Evolutionary conservation across 495 filamentous ascomycete genomes (phyloP), one percentile per base, ranked within the genome.

Genomic region (Lichina pygmaea): DNA sequence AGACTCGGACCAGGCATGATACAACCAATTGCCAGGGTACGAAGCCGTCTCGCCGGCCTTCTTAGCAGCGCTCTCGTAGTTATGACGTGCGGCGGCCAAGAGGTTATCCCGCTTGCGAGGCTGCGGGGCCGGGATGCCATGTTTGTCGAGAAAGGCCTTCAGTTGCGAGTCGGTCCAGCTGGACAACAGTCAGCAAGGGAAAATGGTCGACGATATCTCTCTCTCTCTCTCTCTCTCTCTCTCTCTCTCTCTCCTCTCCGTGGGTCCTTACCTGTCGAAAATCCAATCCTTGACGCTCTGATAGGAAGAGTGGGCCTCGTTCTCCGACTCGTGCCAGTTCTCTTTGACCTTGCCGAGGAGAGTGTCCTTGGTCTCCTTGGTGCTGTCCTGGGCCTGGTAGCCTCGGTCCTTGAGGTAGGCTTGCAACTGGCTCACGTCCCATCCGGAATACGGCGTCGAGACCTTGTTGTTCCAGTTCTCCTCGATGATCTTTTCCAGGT

Each of bases 1-100:
- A 45, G 75, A 79, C 38, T 86, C 71, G 41, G 76, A 72, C 89
- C 89, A 97, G 34, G 77, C 65, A 48, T 73, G 72, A 53, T 93
- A 97, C 33, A 95, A 62, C 89, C 89, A 97, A 60, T 93, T 75
- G n/a, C 89, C 89, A 37, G 89, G 89, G 52, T 97, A 97, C 8
- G 70, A 56, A 36, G 71, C 63, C 1, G 81, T 78, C 60, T 93
- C 79, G 49, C 81, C 81, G 38, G 70, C 65, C 62, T 93, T 94
- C 55, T 84, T 72, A 10, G 89, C 85, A 40, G 79, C 57, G 4
- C 68, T 64, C 49, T 93, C 75, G 50, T 92, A 94, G 56, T 78
- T 86, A 48, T 75, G 64, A 46, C 89, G 84, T 43, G 73, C 71
- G 49, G 80, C 68, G 53, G 75, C 67, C 51, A 95, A 70, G 43